Conservation (phyloP, 352 stramenopile species). For the Phytophthora macrochlamydospora region DNA sequence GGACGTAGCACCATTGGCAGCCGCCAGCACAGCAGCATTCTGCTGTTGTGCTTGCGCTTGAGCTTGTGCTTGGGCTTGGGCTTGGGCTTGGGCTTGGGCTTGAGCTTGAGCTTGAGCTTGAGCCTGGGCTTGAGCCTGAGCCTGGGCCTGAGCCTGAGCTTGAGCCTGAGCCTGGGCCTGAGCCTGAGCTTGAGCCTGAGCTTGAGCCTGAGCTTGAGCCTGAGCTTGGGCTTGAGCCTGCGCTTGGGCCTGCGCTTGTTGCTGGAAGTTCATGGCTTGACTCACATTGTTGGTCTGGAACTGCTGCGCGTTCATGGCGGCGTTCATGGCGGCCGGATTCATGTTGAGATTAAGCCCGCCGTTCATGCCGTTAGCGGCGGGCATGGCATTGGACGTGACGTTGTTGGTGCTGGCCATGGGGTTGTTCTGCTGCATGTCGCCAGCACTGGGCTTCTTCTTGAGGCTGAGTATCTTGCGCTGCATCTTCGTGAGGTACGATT, state of each 20-base stretch:
- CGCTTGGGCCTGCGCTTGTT: conserved; percentile 37
- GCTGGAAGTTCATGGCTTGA: conserved; percentile 61
- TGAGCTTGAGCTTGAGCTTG: conserved; percentile 38
- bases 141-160: conserved; percentile 22
- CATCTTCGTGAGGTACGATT: conserved; percentile 85
- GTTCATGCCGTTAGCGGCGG: conserved; percentile 31
- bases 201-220: conserved; percentile 38
- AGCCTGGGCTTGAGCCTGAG: conserved; percentile 36
- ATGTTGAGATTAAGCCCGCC: conserved; percentile 46
- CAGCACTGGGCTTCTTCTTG: conserved; percentile 68
- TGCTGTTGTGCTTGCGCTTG: conserved; percentile 28
- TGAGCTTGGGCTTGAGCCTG: conserved; percentile 36
- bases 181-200: conserved; percentile 35
- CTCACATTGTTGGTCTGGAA: conserved; percentile 48
- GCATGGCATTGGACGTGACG: conserved; percentile 34
- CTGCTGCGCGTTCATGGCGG: conserved; percentile 40
- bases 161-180: conserved; percentile 36
- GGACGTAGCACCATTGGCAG: conserved; percentile 25
- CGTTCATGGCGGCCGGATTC: conserved; percentile 34
- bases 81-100: conserved; percentile 28
- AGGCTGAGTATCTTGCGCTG: conserved; percentile 84
- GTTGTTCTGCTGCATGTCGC: conserved; percentile 35
- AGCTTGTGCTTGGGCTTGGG: conserved; percentile 24
- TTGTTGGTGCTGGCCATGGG: conserved; percentile 41
- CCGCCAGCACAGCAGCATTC: conserved; percentile 23